Base-by-base conservation (phyloP, 805 yeast species). In the Lachancea mirantina region DNA sequence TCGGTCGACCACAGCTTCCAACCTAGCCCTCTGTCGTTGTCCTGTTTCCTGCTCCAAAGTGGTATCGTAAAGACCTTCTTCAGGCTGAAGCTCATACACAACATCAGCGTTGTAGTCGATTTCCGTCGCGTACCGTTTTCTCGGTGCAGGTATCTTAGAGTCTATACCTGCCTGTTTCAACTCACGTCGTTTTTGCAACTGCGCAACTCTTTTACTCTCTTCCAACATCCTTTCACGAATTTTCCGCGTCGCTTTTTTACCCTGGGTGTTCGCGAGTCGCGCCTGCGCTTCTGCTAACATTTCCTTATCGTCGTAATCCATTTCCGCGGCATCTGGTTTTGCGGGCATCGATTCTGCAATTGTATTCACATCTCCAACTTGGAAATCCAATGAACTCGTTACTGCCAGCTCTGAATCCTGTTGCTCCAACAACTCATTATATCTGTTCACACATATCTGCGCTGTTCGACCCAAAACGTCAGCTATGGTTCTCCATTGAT, bases 231-330 rank as follows among this genome's bases (percentile, higher is more conserved):
- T 64, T 52, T 89, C 97, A 36, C 96, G 65, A 2, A 79, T 84
- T 51, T 88, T 85, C 38, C 97, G 61, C 38, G 88, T 84, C 0
- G 96, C 96, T 57, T 89, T 89, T 45, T 88, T 87, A 39, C 97
- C 98, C 54, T 82, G 85, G 0, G 96, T 87, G 47, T 85, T 88
- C 8, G 94, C 84, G 42, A 89, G 62, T 45, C 98, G 71, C 2
- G 96, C 95, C 29, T 80, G 71, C 1, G 98, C 98, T 52, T 92
- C 98, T n/a, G 84, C 75, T 6, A 88, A 57, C 96, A 88, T 85
- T 54, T 89, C 96, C 36, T 72, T 62, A 48, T 89, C 96, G 38
- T 84, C 95, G 26, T 85, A 96, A 37, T 78, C 88, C 67, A 85
- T 62, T 17, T 78, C 83, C 9, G 72, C 77, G 2, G 76, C 74